Evolutionary conservation across 805 yeast genomes (phyloP).

Genomic region (Metschnikowia gelsemii): DNA sequence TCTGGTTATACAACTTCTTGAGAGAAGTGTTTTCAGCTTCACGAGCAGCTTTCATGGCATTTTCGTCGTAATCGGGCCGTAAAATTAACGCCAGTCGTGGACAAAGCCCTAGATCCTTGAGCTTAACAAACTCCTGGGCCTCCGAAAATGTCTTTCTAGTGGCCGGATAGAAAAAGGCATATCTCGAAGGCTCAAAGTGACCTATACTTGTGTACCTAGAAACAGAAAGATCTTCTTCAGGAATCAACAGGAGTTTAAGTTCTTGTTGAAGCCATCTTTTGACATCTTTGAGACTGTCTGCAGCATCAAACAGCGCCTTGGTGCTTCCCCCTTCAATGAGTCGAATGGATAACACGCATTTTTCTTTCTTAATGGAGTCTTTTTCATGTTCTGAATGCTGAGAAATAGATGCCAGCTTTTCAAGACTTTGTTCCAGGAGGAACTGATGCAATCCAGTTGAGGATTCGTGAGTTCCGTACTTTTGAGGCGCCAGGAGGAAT

Average conservation of each 20-base stretch:
- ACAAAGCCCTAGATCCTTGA: slow-evolving; percentile 55
- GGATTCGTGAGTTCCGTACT: slow-evolving; percentile 1
- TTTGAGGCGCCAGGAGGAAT: slow-evolving; percentile 8
- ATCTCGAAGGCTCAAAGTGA: slow-evolving; percentile 55
- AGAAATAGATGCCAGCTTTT: background rate
- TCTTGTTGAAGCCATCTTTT: slow-evolving; percentile 21
- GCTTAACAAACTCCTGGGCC: slow-evolving; percentile 53
- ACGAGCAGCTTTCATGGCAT: slow-evolving; percentile 16
- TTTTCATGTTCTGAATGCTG: no score
- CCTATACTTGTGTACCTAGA: slow-evolving; percentile 15
- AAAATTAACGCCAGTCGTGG: slow-evolving; percentile 76
- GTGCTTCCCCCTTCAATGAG: slow-evolving; percentile 17
- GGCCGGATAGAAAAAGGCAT: slow-evolving; percentile 37
- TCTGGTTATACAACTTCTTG: slow-evolving; percentile 1
- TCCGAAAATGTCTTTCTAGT: slow-evolving; percentile 50
- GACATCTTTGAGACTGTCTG: slow-evolving; percentile 17
- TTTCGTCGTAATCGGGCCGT: slow-evolving; percentile 52
- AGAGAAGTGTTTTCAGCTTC: slow-evolving; percentile 8
- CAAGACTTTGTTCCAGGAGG: background rate
- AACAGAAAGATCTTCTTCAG: slow-evolving; percentile 13
- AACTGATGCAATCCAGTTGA: background rate
- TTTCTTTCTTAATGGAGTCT: background rate
- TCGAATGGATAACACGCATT: slow-evolving; percentile 15
- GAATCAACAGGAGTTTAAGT: slow-evolving; percentile 12
- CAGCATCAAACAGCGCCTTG: slow-evolving; percentile 9